These are phyloP conservation scores for Saussurea involucrata DNA, from an alignment of 129 eudicot genomes.

Conservation along the genomic window DNA sequence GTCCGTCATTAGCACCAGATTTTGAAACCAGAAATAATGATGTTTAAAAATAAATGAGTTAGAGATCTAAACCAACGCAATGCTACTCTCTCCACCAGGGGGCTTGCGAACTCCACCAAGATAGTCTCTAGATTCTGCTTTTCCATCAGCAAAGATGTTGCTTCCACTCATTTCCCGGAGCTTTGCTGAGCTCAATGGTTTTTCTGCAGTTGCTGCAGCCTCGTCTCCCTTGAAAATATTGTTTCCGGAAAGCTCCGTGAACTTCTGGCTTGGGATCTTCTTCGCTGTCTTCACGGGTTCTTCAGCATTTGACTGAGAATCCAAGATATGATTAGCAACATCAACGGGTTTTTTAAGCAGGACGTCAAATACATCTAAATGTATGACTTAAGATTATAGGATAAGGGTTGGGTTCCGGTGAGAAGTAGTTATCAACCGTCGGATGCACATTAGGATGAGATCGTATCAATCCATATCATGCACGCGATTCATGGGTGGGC, in stretches of 20 bases:
- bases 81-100: slow-evolving; percentile 98
- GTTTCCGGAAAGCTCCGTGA: slow-evolving; percentile 76
- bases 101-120: slow-evolving; percentile 96
- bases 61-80: slow-evolving; percentile 77
- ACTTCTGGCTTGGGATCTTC: slow-evolving; percentile 81
- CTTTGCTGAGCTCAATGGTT: slow-evolving; percentile 72
- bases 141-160: slow-evolving; percentile 87
- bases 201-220: slow-evolving; percentile 54
- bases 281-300: slow-evolving; percentile 76
- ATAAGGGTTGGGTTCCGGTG: too few species aligned
- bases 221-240: slow-evolving; percentile 80
- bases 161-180: slow-evolving; percentile 88
- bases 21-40: slow-evolving; percentile 19
- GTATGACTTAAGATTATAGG: not conserved
- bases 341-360: not conserved
- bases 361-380: not conserved
- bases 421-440: too few species aligned
- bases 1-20: slow-evolving; percentile 18
- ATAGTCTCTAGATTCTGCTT: slow-evolving; percentile 79
- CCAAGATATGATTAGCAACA: not conserved
- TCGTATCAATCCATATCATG: too few species aligned
- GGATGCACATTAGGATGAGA: too few species aligned
- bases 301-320: slow-evolving; percentile 27
- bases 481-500: too few species aligned
- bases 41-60: slow-evolving; percentile 31